phyloP scores from a whole-genome alignment of 352 stramenopile genomes.

The Phytophthora pinifolia region DNA sequence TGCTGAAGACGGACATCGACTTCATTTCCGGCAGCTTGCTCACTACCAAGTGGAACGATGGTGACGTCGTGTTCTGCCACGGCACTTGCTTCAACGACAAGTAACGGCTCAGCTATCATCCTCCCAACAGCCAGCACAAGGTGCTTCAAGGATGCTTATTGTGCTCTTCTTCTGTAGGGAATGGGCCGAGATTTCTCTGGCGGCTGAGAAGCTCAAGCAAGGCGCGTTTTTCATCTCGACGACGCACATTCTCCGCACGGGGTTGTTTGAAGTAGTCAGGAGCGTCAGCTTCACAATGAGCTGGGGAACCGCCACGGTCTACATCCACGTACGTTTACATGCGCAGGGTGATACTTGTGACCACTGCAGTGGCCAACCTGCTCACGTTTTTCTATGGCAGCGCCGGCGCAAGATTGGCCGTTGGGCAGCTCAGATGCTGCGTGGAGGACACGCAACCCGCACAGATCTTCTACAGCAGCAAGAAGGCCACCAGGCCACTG shows the following conservation, averaged over 20 bases:
- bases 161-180: constrained; percentile 37
- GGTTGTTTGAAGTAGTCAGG: constrained; percentile 84
- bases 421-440: constrained; percentile 85
- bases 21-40: constrained; percentile 73
- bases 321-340: constrained; percentile 70
- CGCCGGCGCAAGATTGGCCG: constrained; percentile 79
- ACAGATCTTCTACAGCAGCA: constrained; percentile 68
- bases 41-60: constrained; percentile 65
- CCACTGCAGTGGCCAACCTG: neutral
- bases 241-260: constrained; percentile 73
- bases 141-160: too few relatives aligned
- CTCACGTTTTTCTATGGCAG: constrained; percentile 30
- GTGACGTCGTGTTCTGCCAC: constrained; percentile 83
- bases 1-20: constrained; percentile 65
- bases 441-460: constrained; percentile 68
- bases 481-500: too few relatives aligned
- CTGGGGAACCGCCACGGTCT: constrained; percentile 80
- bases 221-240: constrained; percentile 85
- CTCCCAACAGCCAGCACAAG: too few relatives aligned
- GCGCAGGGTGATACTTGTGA: neutral
- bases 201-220: constrained; percentile 83
- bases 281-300: constrained; percentile 77
- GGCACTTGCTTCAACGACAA: constrained; percentile 84
- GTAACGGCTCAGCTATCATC: constrained; percentile 35
- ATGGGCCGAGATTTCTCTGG: constrained; percentile 77